Evolutionary conservation across 352 stramenopile genomes (phyloP), one percentile per base, ranked within the genome.

Genomic region (Phytophthora agathidicida): DNA sequence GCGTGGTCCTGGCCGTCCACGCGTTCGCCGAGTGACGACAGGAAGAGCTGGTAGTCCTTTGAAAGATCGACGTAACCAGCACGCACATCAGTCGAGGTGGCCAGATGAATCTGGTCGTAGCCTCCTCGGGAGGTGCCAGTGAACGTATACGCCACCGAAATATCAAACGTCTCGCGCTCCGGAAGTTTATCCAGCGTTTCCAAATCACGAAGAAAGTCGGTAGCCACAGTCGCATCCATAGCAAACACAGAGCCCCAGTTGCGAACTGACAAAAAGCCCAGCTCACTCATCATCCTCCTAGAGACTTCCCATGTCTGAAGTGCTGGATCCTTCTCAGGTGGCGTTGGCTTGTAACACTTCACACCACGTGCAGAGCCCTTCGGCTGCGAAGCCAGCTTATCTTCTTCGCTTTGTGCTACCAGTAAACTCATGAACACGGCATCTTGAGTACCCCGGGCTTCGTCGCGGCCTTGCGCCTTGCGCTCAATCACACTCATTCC

Each of bases 171-270:
- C 52, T 96, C 83, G 11, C 86, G 83, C 19, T 84, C 83, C 3
- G 81, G 75, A 5, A 93, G 74, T 41, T 89, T 84, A 59, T 96
- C 86, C 11, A 96, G 62, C 14, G 67, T 73, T 23, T 91, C 77
- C 9, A 95, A 46, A 19, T 95, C 82, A 20, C 64, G 57, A 7
- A 90, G 54, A 28, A 96, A 66, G n/a, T 85, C 74, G 0, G 69
- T 71, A 43, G 71, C 68, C 1, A 68, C 54, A 8, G 51, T 56
- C 5, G 80, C 67, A 57, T 87, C 74, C 81, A 96, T 92, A 1
- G 83, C 73, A 37, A 96, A 93, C 17, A 96, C 67, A 35, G 82
- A 85, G 0, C 86, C 86, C 86, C 86, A 96, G 30, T 91, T 93
- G n/a, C 78, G 79, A 4, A 96, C 80, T 0, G 84, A 93, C 7